Percentiles rank a stretch among this genome's conserved stretches.
Conservation (phyloP, 2,329 filamentous ascomycete genomes). For the Juglanconis sp. region DNA sequence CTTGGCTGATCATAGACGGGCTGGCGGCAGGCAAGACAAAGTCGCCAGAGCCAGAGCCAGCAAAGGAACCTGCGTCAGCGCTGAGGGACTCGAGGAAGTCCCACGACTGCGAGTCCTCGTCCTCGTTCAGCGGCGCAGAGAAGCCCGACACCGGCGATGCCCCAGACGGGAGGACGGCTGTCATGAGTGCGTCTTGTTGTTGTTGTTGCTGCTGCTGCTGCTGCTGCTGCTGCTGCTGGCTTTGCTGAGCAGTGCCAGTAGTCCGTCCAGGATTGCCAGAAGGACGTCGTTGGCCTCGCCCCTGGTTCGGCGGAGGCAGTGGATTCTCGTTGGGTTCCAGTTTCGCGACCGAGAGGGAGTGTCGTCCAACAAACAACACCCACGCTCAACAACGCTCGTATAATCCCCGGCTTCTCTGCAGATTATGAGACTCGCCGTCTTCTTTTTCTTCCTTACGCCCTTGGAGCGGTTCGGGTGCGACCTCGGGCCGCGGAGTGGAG, state of each 20-base stretch:
- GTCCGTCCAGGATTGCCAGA: background rate
- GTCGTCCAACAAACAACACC: background rate
- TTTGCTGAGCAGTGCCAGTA: no score
- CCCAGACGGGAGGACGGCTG: constrained; percentile 30
- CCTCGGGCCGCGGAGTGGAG: background rate
- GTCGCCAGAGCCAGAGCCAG: constrained; percentile 1
- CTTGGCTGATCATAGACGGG: constrained; percentile 49
- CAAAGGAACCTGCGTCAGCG: constrained; percentile 23
- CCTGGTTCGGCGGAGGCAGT: constrained; percentile 1
- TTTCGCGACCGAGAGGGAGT: background rate
- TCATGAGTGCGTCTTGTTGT: constrained; percentile 23
- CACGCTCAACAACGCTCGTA: background rate
- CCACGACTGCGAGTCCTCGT: constrained; percentile 31
- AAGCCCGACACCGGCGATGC: constrained; percentile 22
- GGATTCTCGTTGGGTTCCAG: background rate
- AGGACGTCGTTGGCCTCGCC: background rate
- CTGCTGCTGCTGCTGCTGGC: background rate
- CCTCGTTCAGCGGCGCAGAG: constrained; percentile 22
- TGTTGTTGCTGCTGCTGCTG: background rate
- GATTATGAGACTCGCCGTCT: background rate
- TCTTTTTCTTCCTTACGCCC: background rate
- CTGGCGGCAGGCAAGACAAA: constrained; percentile 35
- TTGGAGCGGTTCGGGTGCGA: background rate
- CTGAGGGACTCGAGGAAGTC: constrained; percentile 16
- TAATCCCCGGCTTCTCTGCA: background rate